These are phyloP conservation scores for Melanopsichium pennsylvanicum DNA, from an alignment of 1,284 basidiomycete species.

Conservation along the genomic window DNA sequence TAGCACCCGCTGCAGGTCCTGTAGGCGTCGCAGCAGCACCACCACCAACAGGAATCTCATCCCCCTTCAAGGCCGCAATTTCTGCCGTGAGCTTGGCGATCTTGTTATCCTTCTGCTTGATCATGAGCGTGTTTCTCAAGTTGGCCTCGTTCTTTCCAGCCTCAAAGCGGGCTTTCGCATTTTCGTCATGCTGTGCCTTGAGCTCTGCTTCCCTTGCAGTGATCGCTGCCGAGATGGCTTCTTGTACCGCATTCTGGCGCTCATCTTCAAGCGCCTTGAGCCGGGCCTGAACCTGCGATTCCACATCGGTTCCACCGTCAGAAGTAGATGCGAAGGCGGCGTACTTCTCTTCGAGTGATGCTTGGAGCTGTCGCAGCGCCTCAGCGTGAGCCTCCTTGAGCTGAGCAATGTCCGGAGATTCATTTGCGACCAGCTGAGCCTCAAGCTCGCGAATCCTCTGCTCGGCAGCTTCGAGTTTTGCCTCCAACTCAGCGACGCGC, in stretches of 20 bases:
- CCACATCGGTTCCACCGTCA: constrained; percentile 21
- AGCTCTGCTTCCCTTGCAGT: constrained; percentile 56
- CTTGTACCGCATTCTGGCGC: constrained; percentile 33
- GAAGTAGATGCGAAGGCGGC: background rate
- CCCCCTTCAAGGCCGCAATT: constrained; percentile 59
- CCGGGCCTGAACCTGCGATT: constrained; percentile 37
- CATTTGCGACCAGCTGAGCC: constrained; percentile 26
- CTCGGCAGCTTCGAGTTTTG: constrained; percentile 42
- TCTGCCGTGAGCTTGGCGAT: constrained; percentile 60
- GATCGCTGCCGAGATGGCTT: constrained; percentile 50
- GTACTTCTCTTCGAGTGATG: constrained; percentile 37
- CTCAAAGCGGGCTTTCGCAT: constrained; percentile 58
- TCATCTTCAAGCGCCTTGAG: constrained; percentile 45
- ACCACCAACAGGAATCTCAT: constrained; percentile 9
- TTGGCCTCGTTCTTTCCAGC: constrained; percentile 64
- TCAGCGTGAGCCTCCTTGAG: constrained; percentile 41
- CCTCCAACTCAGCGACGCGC: constrained; percentile 57
- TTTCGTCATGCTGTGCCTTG: constrained; percentile 52
- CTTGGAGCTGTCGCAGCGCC: constrained; percentile 34
- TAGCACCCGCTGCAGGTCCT: constrained; percentile 1
- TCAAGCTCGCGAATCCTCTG: constrained; percentile 43
- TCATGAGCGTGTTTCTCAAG: constrained; percentile 60
- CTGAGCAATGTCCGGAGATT: constrained; percentile 22
- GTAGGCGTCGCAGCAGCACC: constrained; percentile 4
- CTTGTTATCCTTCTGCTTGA: constrained; percentile 62